Percentiles rank a stretch among this genome's conserved stretches.
phyloP scores from a whole-genome alignment of 441 rosid genomes.

The Heliophila coronopifolia region DNA sequence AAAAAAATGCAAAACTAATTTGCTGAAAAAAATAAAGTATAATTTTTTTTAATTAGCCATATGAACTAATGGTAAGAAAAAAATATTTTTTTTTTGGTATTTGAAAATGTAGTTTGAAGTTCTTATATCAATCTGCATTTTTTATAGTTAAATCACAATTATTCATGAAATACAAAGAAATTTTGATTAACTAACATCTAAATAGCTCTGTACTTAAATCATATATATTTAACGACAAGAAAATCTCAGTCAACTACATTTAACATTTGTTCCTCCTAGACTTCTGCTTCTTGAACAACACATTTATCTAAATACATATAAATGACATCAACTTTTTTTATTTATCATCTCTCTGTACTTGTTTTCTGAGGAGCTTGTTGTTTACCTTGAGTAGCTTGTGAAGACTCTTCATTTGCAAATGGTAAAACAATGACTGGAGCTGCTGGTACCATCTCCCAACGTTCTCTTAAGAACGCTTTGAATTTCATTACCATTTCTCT shows the following conservation, averaged over 20 bases:
- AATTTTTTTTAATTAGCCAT: too few relatives aligned
- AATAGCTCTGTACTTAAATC: constrained; percentile 5
- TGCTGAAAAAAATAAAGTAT: too few relatives aligned
- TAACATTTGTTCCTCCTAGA: constrained; percentile 6
- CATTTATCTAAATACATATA: constrained; percentile 12
- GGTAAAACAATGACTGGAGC: constrained; percentile 79
- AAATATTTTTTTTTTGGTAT: too few relatives aligned
- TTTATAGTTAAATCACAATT: too few relatives aligned
- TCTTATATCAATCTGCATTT: too few relatives aligned
- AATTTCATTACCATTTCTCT: constrained; percentile 69
- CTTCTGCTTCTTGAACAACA: neutral
- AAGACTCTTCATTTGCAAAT: constrained; percentile 41
- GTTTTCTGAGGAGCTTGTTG: constrained; percentile 32
- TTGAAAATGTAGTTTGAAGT: too few relatives aligned
- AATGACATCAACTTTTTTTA: constrained; percentile 9
- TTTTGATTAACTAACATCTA: neutral
- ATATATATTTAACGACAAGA: constrained; percentile 18
- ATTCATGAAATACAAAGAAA: neutral
- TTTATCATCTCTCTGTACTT: constrained; percentile 31
- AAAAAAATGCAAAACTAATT: too few relatives aligned
- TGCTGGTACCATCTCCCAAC: constrained; percentile 85
- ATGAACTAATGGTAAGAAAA: too few relatives aligned
- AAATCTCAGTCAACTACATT: constrained; percentile 10
- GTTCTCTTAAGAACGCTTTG: constrained; percentile 53
- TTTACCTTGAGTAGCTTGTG: constrained; percentile 32